These are phyloP conservation scores for Candida hungchunana DNA, from an alignment of 805 yeast species.

Conservation along the genomic window DNA sequence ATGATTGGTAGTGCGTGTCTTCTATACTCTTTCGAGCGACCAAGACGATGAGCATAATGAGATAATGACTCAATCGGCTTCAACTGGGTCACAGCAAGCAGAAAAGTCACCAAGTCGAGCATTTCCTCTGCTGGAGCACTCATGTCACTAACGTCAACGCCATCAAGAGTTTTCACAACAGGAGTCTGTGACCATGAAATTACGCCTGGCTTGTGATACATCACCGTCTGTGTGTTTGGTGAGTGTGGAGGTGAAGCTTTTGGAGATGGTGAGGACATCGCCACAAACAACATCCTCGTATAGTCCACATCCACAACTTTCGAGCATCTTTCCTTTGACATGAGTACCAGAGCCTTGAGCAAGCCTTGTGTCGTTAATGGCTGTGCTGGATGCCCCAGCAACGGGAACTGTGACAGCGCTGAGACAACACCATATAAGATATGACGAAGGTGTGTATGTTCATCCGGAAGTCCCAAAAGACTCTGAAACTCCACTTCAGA, in stretches of 20 bases:
- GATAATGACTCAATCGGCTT: conserved; percentile 32
- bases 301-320: conserved; percentile 36
- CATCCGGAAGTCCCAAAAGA: conserved; percentile 35
- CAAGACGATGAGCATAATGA: conserved; percentile 23
- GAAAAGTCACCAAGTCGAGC: conserved; percentile 42
- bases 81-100: conserved; percentile 41
- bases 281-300: conserved; percentile 42
- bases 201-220: conserved; percentile 9
- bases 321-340: conserved; percentile 40
- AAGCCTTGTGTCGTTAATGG: conserved; percentile 35
- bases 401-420: conserved; percentile 47
- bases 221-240: conserved; percentile 15
- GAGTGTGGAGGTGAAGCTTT: not conserved
- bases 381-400: conserved; percentile 26
- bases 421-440: conserved; percentile 38
- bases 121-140: conserved; percentile 38
- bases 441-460: conserved; percentile 28
- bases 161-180: conserved; percentile 40
- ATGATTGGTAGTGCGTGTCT: conserved; percentile 41
- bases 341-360: conserved; percentile 38
- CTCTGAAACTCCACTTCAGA: conserved; percentile 24
- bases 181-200: conserved; percentile 31
- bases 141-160: conserved; percentile 34
- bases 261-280: conserved; percentile 15
- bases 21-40: conserved; percentile 41